phyloP scores from a whole-genome alignment of 345 rosid species.

The Arabis alpina region DNA sequence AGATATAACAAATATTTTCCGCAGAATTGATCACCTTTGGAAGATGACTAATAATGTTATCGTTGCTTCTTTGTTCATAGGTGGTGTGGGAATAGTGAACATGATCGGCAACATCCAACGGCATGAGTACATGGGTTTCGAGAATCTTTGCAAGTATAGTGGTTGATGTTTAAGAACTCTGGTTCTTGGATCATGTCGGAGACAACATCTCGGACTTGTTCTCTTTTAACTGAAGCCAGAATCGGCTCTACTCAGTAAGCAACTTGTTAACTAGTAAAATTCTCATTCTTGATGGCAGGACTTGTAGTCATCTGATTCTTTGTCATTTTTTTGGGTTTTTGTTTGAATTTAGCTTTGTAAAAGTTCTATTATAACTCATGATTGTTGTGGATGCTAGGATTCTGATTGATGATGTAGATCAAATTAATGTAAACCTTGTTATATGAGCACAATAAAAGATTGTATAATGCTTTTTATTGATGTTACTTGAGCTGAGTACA shows the following conservation, averaged over 20 bases:
- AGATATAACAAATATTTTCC: too few relatives aligned
- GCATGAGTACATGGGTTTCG: constrained; percentile 71
- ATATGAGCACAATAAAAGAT: too few relatives aligned
- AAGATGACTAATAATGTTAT: background rate
- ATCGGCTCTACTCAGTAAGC: background rate
- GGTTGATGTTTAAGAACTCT: constrained; percentile 28
- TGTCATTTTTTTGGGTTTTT: background rate
- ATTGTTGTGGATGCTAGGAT: too few relatives aligned
- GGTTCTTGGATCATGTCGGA: background rate
- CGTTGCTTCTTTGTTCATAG: constrained; percentile 32
- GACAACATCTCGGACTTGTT: background rate
- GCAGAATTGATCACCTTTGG: background rate
- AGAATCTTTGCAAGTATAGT: constrained; percentile 60
- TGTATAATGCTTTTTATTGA: too few relatives aligned
- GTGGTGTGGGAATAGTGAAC: constrained; percentile 62
- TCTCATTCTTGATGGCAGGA: constrained; percentile 14
- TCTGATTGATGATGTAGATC: too few relatives aligned
- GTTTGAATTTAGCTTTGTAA: too few relatives aligned
- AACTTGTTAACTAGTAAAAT: background rate
- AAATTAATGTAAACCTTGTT: too few relatives aligned
- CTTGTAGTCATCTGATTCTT: background rate
- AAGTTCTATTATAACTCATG: too few relatives aligned
- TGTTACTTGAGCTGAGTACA: too few relatives aligned
- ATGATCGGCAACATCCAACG: constrained; percentile 55
- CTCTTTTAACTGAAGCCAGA: constrained; percentile 1